Base-by-base conservation (phyloP, 371 early-diverging fungal species). In the Mortierella polycephala region DNA sequence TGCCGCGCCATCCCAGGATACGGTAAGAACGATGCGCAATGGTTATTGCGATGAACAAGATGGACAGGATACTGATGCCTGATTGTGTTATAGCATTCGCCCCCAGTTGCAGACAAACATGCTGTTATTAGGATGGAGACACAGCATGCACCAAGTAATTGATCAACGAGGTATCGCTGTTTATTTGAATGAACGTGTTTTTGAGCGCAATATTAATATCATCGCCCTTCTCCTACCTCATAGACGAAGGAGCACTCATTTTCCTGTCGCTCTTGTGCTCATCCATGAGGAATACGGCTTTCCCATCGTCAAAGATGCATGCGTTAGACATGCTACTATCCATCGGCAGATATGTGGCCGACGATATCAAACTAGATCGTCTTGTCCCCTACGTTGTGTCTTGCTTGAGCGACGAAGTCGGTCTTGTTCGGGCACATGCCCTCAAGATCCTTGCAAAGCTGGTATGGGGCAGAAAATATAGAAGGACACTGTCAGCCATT, bases 371-470 rank as follows among this genome's bases (percentile, higher is more conserved):
- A 49, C 77, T 96, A 23, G 96, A 98, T 74, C 86, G 95, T 20
- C 65, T 95, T 5, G 85, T 96, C 5, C 97, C 98, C 23, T 95
- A 94, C 77, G 57, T 96, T 21, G 88, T 96, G 18, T 82, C 86
- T 2, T 81, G 96, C 5, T 69, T 94, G 0, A 75, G 74, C 0
- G 96, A 97, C 72, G 87, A 91, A 21, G 83, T 85, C 30, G 86
- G 91, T 11, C 71, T 89, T 5, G 95, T 97, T 14, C 88, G 95
- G 13, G 90, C 89, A 0, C 91, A 84, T 75, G 89, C 96, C 0
- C 77, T 97, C 50, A 88, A 89, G 53, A 89, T 86, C 0, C 70
- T 96, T 16, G 91, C 94, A 1, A 90, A 94, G 71, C 80, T 96
- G 82, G 93, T 94, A 82, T 60, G 30, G 85, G 74, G 6, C 42